A percentile compares a stretch with the other conserved stretches of the same genome.
Evolutionary conservation across 768 basidiomycete genomes (phyloP).

Genomic region (Tephrocybe sp.): DNA sequence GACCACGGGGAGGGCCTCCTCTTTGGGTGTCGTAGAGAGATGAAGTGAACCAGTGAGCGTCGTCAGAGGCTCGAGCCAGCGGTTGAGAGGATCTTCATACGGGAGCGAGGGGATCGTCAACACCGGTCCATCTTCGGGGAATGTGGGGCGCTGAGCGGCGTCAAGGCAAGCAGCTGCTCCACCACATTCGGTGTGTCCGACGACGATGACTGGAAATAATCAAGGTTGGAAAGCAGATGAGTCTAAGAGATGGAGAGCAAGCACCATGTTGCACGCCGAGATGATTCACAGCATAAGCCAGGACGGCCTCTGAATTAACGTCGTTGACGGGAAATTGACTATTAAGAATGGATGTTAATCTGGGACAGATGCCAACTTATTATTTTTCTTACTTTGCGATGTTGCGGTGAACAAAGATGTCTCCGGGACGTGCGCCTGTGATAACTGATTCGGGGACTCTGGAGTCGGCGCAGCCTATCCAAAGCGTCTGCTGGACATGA

Average conservation of each 20-base stretch:
- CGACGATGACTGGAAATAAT: slow-evolving; percentile 62
- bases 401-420: slow-evolving; percentile 83
- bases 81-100: slow-evolving; percentile 51
- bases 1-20: slow-evolving; percentile 42
- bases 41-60: slow-evolving; percentile 47
- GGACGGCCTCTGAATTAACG: slow-evolving; percentile 66
- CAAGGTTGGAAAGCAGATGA: slow-evolving; percentile 31
- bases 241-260: slow-evolving; percentile 31
- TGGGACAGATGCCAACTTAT: not conserved
- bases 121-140: slow-evolving; percentile 29
- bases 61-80: slow-evolving; percentile 66
- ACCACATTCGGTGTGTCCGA: slow-evolving; percentile 84
- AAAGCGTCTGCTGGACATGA: slow-evolving; percentile 53
- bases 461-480: slow-evolving; percentile 85
- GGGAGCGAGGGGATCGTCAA: slow-evolving; percentile 34
- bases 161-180: slow-evolving; percentile 62
- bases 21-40: slow-evolving; percentile 34
- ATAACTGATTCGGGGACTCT: slow-evolving; percentile 81
- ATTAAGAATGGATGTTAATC: slow-evolving; percentile 3
- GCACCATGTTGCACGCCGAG: slow-evolving; percentile 79
- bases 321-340: slow-evolving; percentile 79
- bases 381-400: slow-evolving; percentile 71
- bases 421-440: slow-evolving; percentile 70
- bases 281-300: slow-evolving; percentile 70
- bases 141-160: slow-evolving; percentile 37